These are phyloP conservation scores for Xylaria sp. DNA, from an alignment of 2,329 filamentous ascomycete genomes.

Conservation along the genomic window DNA sequence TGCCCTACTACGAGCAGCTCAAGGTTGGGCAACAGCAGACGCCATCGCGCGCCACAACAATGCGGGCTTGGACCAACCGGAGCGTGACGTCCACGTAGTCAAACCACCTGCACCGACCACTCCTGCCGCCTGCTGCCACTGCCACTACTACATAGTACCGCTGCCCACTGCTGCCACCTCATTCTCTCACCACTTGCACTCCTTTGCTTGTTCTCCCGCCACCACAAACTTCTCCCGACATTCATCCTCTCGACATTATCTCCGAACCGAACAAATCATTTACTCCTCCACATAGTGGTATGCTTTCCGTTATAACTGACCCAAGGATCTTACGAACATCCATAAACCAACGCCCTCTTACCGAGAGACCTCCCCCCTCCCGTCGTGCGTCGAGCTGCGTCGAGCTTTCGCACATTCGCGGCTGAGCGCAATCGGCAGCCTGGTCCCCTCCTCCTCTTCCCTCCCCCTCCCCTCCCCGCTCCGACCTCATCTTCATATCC, in stretches of 20 bases:
- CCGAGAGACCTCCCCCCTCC: neutral
- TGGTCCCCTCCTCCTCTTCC: constrained; percentile 2
- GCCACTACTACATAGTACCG: no score
- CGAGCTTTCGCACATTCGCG: constrained; percentile 1
- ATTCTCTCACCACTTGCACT: neutral
- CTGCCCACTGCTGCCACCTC: constrained; percentile 12
- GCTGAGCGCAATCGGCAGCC: constrained; percentile 16
- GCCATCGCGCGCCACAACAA: neutral
- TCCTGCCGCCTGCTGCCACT: no score
- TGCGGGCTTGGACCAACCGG: constrained; percentile 6
- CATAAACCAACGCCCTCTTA: neutral
- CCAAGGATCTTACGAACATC: neutral
- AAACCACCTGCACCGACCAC: neutral
- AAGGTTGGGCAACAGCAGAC: neutral
- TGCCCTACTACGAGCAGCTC: neutral
- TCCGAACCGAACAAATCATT: constrained; percentile 1
- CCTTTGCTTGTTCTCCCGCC: neutral
- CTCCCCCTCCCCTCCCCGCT: constrained; percentile 4
- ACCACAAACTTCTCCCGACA: constrained; percentile 6
- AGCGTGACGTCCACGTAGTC: constrained; percentile 15
- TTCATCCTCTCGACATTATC: neutral
- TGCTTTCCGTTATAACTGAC: neutral
- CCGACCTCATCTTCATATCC: neutral
- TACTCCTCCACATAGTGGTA: neutral
- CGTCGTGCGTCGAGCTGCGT: neutral